Conservation (phyloP, 306 rosid genomes). For the Potentilla sterilis region DNA sequence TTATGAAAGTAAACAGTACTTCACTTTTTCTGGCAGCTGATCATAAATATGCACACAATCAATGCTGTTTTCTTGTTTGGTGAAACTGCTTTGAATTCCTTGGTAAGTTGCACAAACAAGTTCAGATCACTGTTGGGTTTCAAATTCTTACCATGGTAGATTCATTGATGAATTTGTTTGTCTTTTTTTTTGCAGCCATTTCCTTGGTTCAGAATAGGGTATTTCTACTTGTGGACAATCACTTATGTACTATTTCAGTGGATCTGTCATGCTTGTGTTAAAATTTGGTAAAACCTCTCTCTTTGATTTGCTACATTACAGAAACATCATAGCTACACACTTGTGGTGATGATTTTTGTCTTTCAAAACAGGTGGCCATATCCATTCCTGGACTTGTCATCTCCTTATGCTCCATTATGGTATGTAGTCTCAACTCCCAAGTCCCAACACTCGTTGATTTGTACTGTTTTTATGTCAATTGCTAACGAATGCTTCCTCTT, state of each 20-base stretch:
- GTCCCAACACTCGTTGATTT: not conserved
- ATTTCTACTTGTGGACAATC: slow-evolving; percentile 86
- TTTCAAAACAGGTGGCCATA: slow-evolving; percentile 88
- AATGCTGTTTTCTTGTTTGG: slow-evolving; percentile 90
- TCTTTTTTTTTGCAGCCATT: slow-evolving; percentile 54
- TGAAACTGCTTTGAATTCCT: slow-evolving; percentile 75
- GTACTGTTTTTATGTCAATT: slow-evolving; percentile 20
- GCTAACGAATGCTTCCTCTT: not conserved
- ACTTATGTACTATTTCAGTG: slow-evolving; percentile 78
- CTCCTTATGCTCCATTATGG: slow-evolving; percentile 81
- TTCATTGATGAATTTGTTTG: not conserved
- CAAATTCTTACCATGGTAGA: not conserved
- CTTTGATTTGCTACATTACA: not conserved
- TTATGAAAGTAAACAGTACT: slow-evolving; percentile 15
- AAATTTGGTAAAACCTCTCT: slow-evolving; percentile 57
- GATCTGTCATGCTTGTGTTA: slow-evolving; percentile 74
- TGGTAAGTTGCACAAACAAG: slow-evolving; percentile 45
- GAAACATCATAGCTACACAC: not conserved
- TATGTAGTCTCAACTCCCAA: slow-evolving; percentile 24
- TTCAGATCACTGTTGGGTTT: slow-evolving; percentile 10
- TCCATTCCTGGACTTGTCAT: slow-evolving; percentile 93
- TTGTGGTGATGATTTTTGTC: slow-evolving; percentile 2
- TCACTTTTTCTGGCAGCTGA: slow-evolving; percentile 49
- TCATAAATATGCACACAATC: slow-evolving; percentile 73
- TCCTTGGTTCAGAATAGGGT: slow-evolving; percentile 96